Conservation (phyloP, 2,329 filamentous ascomycete genomes). For the Colletotrichum caudatum region DNA sequence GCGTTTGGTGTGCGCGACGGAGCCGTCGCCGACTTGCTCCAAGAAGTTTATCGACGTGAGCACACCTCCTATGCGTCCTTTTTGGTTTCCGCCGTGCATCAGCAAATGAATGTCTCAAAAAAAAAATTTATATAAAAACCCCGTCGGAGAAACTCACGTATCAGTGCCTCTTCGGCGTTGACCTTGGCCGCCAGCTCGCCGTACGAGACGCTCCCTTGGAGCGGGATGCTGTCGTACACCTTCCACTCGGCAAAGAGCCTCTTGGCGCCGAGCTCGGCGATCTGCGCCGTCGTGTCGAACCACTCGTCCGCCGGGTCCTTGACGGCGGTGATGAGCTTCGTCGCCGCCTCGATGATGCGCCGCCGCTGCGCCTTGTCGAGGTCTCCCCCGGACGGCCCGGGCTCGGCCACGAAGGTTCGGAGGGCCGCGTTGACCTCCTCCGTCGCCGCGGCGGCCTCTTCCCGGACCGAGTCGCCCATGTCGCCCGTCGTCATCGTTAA, state of each 20-base stretch:
- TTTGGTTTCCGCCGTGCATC: neutral
- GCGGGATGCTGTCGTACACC: slow-evolving; percentile 50
- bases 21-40: slow-evolving; percentile 32
- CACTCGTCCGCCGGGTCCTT: slow-evolving; percentile 36
- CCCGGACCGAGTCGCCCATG: slow-evolving; percentile 13
- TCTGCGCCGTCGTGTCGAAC: slow-evolving; percentile 30
- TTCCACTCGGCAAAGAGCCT: slow-evolving; percentile 51
- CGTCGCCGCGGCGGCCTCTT: slow-evolving; percentile 27
- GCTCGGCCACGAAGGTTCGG: slow-evolving; percentile 11
- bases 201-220: slow-evolving; percentile 47
- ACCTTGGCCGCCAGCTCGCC: slow-evolving; percentile 48
- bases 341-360: slow-evolving; percentile 34
- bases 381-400: slow-evolving; percentile 12
- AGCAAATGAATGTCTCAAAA: neutral
- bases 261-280: slow-evolving; percentile 33
- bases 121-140: neutral
- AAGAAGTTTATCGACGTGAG: slow-evolving; percentile 34
- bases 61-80: slow-evolving; percentile 29
- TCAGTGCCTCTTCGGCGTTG: slow-evolving; percentile 47
- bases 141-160: slow-evolving; percentile 40
- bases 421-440: slow-evolving; percentile 30
- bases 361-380: slow-evolving; percentile 31
- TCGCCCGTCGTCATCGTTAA: slow-evolving; percentile 5
- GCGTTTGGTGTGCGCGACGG: slow-evolving; percentile 36
- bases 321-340: slow-evolving; percentile 22